Conservation (phyloP, 164 flowering plant species). For the Piper longum region DNA sequence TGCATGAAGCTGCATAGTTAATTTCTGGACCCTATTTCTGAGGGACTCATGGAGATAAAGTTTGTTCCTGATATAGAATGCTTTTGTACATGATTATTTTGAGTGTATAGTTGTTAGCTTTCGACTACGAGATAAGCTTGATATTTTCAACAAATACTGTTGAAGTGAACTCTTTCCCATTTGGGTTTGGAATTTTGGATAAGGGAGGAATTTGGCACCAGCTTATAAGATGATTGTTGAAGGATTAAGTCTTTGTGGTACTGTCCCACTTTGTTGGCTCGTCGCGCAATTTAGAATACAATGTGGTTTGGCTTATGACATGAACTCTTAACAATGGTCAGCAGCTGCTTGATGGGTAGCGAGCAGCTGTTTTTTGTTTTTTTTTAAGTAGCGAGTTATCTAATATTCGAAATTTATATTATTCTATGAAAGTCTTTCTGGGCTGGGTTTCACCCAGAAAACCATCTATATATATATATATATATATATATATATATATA, state of each 20-base stretch:
- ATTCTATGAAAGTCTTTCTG: too few species aligned
- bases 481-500: too few species aligned
- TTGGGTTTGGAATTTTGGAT: not conserved
- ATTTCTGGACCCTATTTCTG: too few species aligned
- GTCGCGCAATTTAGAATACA: not conserved
- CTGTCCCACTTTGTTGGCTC: not conserved
- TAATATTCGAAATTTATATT: too few species aligned
- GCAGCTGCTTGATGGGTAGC: too few species aligned
- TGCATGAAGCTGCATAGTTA: not conserved
- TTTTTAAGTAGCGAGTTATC: too few species aligned
- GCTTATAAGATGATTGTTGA: not conserved
- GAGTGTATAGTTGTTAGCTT: not conserved
- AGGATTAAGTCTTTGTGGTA: not conserved
- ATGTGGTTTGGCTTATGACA: too few species aligned
- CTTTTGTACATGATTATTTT: not conserved
- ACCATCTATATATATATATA: too few species aligned
- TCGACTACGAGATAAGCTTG: not conserved
- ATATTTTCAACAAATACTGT: too few species aligned
- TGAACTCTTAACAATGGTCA: too few species aligned
- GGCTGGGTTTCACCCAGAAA: too few species aligned
- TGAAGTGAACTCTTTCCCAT: not conserved
- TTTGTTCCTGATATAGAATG: not conserved
- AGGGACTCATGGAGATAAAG: not conserved
- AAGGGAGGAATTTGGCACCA: not conserved
- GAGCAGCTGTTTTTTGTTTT: too few species aligned